Base-by-base conservation (phyloP, 208 protist genomes). In the Angomonas deanei region DNA sequence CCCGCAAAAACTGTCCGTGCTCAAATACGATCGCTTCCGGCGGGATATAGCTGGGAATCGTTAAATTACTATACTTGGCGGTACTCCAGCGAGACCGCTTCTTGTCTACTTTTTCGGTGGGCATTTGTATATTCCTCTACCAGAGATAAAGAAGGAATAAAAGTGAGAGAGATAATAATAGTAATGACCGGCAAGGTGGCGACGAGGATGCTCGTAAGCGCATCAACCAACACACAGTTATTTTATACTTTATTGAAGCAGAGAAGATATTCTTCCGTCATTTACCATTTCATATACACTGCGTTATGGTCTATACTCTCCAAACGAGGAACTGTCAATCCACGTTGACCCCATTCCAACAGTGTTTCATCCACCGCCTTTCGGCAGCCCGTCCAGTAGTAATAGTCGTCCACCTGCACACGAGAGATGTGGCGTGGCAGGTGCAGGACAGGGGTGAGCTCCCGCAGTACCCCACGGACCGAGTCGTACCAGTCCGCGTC, bases 401-500 rank as follows among this genome's bases (percentile, higher is more conserved):
- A 54, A 58, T 94, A 94, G 65, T 91, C 88, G 58, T 94, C 84
- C 36, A 90, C 72, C 61, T 94, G 88, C 47, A 91, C 82, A 27
- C n/a, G 5, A 6, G n/a, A 23, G 19, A 15, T 28, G 21, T 56
- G 26, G 4, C 26, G 13, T 4, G 3, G 19, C 4, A 3, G 28
- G 23, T 30, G 50, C 8, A 5, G 3, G 4, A 28, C 24, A 33
- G 5, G 50, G 28, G 27, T 5, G 21, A 32, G 21, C 15, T 5
- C 30, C 28, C 77, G 65, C 17, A 82, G 36, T 10, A 63, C 74
- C 34, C 53, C 71, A 38, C 64, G 71, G 23, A 79, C 89, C 15
- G 88, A 90, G 26, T 74, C 74, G 66, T 94, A 92, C 84, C 84
- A 94, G 66, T 94, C 83, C 1, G 78, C 82, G 64, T 92, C 88